Percentiles rank a stretch among this genome's conserved stretches.
phyloP scores from a whole-genome alignment of 2,329 filamentous ascomycete genomes.

The Cercospora citrullina region DNA sequence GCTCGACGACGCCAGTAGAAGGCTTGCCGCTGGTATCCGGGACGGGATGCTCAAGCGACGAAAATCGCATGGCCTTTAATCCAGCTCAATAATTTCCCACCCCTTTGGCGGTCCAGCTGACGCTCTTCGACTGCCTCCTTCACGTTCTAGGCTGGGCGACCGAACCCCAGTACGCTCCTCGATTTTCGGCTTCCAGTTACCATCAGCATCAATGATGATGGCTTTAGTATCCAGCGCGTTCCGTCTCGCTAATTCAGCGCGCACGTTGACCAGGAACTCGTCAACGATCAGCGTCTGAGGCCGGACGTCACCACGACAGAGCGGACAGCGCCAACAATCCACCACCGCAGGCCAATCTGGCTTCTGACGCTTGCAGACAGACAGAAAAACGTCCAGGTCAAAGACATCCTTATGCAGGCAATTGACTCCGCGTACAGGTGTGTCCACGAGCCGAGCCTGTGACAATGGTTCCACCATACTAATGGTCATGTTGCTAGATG shows the following conservation, averaged over 20 bases:
- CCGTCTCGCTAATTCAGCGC: conserved; percentile 47
- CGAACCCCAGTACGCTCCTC: conserved; percentile 34
- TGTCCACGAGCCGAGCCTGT: conserved; percentile 57
- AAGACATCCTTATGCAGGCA: conserved; percentile 88
- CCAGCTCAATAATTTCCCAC: conserved; percentile 31
- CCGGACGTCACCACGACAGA: conserved; percentile 75
- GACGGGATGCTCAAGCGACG: neutral
- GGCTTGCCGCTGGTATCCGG: neutral
- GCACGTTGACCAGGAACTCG: conserved; percentile 67
- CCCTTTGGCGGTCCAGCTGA: conserved; percentile 14
- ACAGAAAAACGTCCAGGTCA: conserved; percentile 79
- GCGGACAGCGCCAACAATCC: conserved; percentile 83
- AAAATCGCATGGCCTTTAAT: conserved; percentile 17
- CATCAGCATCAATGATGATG: conserved; percentile 64
- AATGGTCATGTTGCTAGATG: conserved; percentile 45
- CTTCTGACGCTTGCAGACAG: conserved; percentile 56
- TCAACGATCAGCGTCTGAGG: conserved; percentile 72
- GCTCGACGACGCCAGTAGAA: neutral
- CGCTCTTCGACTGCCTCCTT: conserved; percentile 21
- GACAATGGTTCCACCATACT: conserved; percentile 51
- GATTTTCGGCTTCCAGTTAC: conserved; percentile 57
- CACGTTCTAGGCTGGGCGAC: conserved; percentile 32
- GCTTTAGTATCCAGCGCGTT: conserved; percentile 50
- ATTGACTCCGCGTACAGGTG: conserved; percentile 67
- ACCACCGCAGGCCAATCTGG: conserved; percentile 43